A percentile compares a stretch with the other conserved stretches of the same genome.
Evolutionary conservation across 139 green algal species (phyloP).

Genomic region (Chlorella sorokiniana): DNA sequence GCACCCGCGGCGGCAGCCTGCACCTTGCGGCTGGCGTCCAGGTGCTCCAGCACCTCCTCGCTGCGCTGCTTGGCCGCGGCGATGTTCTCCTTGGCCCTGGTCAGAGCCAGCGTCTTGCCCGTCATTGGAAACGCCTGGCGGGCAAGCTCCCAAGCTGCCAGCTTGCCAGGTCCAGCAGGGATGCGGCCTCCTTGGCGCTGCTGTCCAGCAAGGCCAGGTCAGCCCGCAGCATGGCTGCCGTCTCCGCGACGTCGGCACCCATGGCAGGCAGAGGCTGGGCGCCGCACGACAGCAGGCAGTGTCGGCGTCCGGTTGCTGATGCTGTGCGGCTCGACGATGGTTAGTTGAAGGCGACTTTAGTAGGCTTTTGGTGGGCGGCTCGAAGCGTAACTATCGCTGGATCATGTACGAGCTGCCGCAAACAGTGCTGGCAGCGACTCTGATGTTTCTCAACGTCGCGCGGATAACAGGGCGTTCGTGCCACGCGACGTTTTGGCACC

Average conservation of each 20-base stretch:
- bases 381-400: no score
- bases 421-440: no score
- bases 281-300: no score
- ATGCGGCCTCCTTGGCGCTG: slow-evolving; percentile 7
- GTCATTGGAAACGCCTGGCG: neutral
- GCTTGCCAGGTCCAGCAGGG: neutral
- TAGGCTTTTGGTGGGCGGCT: no score
- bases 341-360: no score
- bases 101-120: neutral
- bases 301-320: no score
- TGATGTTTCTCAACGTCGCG: no score
- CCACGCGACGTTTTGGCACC: no score
- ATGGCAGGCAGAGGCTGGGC: no score
- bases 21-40: slow-evolving; percentile 48
- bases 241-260: neutral
- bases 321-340: no score
- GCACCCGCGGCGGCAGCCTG: neutral
- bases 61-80: slow-evolving; percentile 30
- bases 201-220: slow-evolving; percentile 12
- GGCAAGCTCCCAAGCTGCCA: slow-evolving; percentile 22
- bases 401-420: no score
- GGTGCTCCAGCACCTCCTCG: slow-evolving; percentile 46
- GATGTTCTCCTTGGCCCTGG: slow-evolving; percentile 32
- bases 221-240: neutral
- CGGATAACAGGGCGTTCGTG: no score